These are phyloP conservation scores for Aegilops umbellulata DNA, from an alignment of 176 grass and related monocot species.

Conservation along the genomic window DNA sequence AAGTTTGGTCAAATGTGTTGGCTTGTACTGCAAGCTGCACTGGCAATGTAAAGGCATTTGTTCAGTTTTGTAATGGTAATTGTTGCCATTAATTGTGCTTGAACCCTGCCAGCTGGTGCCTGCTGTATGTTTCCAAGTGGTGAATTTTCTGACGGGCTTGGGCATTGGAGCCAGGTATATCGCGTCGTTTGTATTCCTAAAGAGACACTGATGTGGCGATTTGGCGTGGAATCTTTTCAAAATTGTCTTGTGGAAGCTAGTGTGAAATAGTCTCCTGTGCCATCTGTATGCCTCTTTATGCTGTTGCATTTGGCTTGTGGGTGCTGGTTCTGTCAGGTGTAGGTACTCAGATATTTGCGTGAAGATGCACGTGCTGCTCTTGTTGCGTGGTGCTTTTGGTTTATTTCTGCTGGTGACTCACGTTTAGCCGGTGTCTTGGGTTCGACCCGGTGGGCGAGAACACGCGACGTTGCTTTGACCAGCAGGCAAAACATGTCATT, in stretches of 20 bases:
- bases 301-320: neutral
- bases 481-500: too few relatives aligned
- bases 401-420: too few relatives aligned
- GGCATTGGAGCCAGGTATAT: neutral
- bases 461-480: too few relatives aligned
- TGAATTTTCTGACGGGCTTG: neutral
- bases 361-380: too few relatives aligned
- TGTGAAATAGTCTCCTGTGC: neutral
- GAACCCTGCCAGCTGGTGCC: neutral
- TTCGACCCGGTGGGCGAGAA: too few relatives aligned
- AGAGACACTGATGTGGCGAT: neutral
- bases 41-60: slow-evolving; percentile 21
- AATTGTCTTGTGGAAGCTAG: neutral
- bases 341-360: too few relatives aligned
- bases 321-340: neutral
- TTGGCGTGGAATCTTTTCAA: neutral
- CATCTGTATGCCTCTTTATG: neutral
- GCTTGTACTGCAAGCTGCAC: neutral
- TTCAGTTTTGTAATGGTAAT: neutral
- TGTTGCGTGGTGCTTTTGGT: too few relatives aligned
- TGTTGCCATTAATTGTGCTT: too few relatives aligned
- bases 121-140: neutral
- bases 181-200: neutral
- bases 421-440: too few relatives aligned
- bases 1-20: slow-evolving; percentile 11